Evolutionary conservation across 1,284 basidiomycete species (phyloP), one percentile per base, ranked within the genome.

Genomic region (Trametes pubescens): DNA sequence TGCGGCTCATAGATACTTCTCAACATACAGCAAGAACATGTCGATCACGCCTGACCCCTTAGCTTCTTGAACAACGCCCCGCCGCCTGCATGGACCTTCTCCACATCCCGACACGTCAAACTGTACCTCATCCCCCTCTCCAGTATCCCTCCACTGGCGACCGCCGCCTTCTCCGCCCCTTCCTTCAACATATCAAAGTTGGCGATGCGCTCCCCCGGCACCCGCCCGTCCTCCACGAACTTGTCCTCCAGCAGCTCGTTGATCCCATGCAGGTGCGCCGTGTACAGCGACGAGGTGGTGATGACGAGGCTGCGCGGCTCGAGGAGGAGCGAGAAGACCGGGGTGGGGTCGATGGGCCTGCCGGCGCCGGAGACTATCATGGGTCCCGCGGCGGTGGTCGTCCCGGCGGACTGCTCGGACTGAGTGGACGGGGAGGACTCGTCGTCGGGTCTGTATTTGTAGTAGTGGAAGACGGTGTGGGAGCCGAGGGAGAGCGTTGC

Each of bases 401-500:
- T 57, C 22, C 59, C 59, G 5, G 51, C 55, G 14, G 53, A 54
- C 34, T 52, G 51, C 29, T 48, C 59, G 57, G 44, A 24, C n/a
- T 16, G 37, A 13, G 53, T n/a, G 2, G 61, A 40, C 3, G 53
- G 16, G 29, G 32, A 21, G 14, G 69, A 59, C 49, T 51, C 61
- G 51, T 68, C 56, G 21, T 59, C 54, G 29, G 70, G 37, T 63
- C 75, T 77, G 72, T 94, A 96, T 62, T 84, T 84, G 75, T 94
- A 94, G 74, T 97, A 90, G 76, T 97, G 88, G 71, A 98, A 91
- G 51, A 95, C 80, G 0, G 92, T 83, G 76, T 95, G 91, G 0
- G 93, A 92, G 34, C 91, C 92, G 58, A 98, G 80, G 13, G 95
- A 96, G 61, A 98, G 81, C 11, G 96, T 98, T 0, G 94, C 92